These are phyloP conservation scores for Penicillium sp. DNA, from an alignment of 2,329 filamentous ascomycete genomes.

Conservation along the genomic window DNA sequence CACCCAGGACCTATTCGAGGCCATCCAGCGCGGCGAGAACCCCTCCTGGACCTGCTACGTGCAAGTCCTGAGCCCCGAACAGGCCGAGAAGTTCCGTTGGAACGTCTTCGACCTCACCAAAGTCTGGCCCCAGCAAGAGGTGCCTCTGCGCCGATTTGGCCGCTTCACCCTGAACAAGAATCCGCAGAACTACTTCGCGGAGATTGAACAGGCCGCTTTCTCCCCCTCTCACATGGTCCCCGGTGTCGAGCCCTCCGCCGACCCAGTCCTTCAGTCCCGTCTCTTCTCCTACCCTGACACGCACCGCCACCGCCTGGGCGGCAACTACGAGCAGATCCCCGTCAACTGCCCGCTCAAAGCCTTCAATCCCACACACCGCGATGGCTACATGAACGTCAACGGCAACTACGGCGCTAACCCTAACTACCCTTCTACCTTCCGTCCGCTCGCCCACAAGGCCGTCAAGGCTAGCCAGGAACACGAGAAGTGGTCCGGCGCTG, in stretches of 20 bases:
- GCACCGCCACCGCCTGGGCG: constrained; percentile 55
- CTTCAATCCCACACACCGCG: constrained; percentile 60
- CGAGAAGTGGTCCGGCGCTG: constrained; percentile 38
- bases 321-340: constrained; percentile 58
- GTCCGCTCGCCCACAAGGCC: constrained; percentile 30
- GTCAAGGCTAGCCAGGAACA: constrained; percentile 38
- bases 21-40: constrained; percentile 53
- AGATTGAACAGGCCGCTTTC: constrained; percentile 64
- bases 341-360: constrained; percentile 49
- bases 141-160: constrained; percentile 54
- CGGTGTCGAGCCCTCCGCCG: constrained; percentile 60
- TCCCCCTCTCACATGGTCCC: constrained; percentile 59
- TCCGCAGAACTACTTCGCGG: constrained; percentile 58
- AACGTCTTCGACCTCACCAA: constrained; percentile 64
- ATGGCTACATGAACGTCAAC: constrained; percentile 60
- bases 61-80: constrained; percentile 54
- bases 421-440: constrained; percentile 44
- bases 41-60: constrained; percentile 58
- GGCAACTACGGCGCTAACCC: constrained; percentile 56
- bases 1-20: constrained; percentile 56
- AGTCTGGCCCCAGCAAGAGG: constrained; percentile 57
- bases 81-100: constrained; percentile 53
- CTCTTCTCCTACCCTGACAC: constrained; percentile 65
- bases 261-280: constrained; percentile 60
- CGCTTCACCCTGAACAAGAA: constrained; percentile 58